Evolutionary conservation across 768 basidiomycete species (phyloP), one percentile per base, ranked within the genome.

Genomic region (Sarcomyxa edulis): DNA sequence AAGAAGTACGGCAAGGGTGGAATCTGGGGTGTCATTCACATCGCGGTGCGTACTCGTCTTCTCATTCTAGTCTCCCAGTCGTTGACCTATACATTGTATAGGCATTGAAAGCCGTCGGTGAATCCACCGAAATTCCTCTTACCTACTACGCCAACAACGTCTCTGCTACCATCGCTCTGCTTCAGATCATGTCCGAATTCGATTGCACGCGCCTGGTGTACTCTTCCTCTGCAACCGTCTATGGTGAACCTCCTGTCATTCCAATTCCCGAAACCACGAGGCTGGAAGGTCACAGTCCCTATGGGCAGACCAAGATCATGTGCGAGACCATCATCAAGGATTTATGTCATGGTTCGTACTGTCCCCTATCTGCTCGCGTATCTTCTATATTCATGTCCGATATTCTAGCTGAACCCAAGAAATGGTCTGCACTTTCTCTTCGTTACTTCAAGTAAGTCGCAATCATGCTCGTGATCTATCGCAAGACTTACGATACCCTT

Each of bases 71-170:
- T 7, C 31, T 29, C 14, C 14, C 7, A 14, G 25, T 18, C 24
- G 18, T 37, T 43, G 18, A 43, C 41, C 29, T 29, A 2, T 31
- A 32, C 38, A 35, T 19, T 32, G 32, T 45, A 24, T 52, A 93
- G 90, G 96, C 96, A 4, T 83, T 88, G 69, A 99, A 99, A 69
- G 92, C 94, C 14, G 96, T 99, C 33, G 96, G 96, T 29, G 96
- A 99, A 62, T 94, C 91, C 11, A 84, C 84, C 12, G 88, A 96
- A 64, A 83, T 89, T 36, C 96, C 96, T 4, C 59, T 98, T 54
- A 76, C 81, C 9, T 99, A 99, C 65, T 99, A 98, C 60, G 68
- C 76, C 49, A 93, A 92, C 69, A 99, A 99, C 54, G 96, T 99
- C 40, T 62, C 76, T 31, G 94, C 91, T 5, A 94, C 93, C 6